Base-by-base conservation (phyloP, 305 asterid genomes). In the Fraxinus nigra region DNA sequence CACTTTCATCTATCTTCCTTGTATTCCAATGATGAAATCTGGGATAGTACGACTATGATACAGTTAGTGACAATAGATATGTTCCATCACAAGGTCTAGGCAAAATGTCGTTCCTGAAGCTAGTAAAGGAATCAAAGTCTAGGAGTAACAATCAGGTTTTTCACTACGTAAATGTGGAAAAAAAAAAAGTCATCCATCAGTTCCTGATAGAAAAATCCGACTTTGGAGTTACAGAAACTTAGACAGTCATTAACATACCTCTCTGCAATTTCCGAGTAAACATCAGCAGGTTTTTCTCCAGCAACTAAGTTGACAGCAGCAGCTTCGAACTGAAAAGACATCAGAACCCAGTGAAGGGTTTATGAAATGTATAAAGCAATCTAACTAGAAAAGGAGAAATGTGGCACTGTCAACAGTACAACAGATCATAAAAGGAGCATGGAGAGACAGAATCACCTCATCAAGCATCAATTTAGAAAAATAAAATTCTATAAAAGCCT, bases 301-400 rank as follows among this genome's bases (percentile, higher is more conserved):
- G 97, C 97, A 87, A 93, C 90, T 84, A 95, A 88, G 86, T 95
- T 95, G 82, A 95, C 99, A 26, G 98, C 98, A 84, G 99, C 92
- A 70, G 97, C 99, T 89, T 93, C 99, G 85, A 89, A 90, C 99
- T 95, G 92, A 73, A 80, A 89, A 84, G 77, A 11, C 70, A 80
- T 59, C 70, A 59, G 70, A 59, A 59, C 14, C 70, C 32, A 3
- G 32, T 20, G 70, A 59, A 20, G 32, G 70, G 30, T 22, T 20
- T 59, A 59, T 59, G 70, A 59, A 59, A 8, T 59, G 30, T 59
- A 20, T 8, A 20, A 16, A 26, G 75, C 40, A 74, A 37, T 79
- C 73, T 46, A 79, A 35, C 34, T 65, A 72, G 76, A 65, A 78
- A 70, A 61, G 10, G 76, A 32, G 70, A 28, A 67, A 84, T 67